Evolutionary conservation across 1,139 yeast species (phyloP), one percentile per base, ranked within the genome.

Genomic region (Pichia sp.): DNA sequence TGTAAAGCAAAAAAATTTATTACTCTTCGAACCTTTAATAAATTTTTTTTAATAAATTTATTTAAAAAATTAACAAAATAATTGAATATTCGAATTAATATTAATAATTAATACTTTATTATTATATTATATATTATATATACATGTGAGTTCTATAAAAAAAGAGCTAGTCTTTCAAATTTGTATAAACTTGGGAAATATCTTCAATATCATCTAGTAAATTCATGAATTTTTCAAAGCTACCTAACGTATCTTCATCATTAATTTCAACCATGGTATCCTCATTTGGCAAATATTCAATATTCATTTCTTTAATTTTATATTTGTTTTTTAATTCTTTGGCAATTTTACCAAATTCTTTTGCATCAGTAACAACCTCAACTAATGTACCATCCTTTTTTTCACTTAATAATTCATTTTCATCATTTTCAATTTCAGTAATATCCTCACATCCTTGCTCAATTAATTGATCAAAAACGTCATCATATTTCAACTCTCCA

Each of bases 381-480:
- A 65, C 51, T 12, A 62, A 43, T n/a, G 51, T 49, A 4, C 44
- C 48, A 24, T 36, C 43, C 25, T 44, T 43, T 30, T 35, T 22
- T 27, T 42, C 50, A 28, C 40, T 46, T 8, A 33, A 41, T 32
- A 30, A 30, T 33, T 30, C 43, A 4, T 37, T 42, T 23, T 35
- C 53, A n/a, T 39, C 46, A 16, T 49, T 37, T 66, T 65, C 68
- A 11, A 74, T 75, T 24, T 69, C 71, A 45, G 71, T 71, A 8
- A 86, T 74, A 58, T 92, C 97, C 51, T 86, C 94, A 9, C 92
- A 90, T 0, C 96, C 97, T 20, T 78, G 60, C 22, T 90, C 97
- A 30, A 87, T 69, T 8, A 87, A 78, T 31, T 71, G 73, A 42
- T 87, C 96, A 57, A 89, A 74, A 2, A 83, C 72, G 11, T 54